Base-by-base conservation (phyloP, 1,139 yeast genomes). In the Suhomyces kunorum region DNA sequence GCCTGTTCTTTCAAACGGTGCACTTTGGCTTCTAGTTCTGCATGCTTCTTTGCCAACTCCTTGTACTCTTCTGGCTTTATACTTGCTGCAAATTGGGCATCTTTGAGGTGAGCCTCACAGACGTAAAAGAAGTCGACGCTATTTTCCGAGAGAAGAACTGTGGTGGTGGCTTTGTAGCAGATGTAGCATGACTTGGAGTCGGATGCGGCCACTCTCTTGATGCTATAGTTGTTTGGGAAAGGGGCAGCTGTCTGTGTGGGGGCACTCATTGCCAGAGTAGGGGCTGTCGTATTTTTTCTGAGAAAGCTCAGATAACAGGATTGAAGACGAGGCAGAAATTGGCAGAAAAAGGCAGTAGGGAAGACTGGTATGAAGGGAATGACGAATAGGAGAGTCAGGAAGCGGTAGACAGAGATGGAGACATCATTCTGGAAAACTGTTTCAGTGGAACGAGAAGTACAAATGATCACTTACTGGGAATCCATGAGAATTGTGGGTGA, bases 51-150 rank as follows among this genome's bases (percentile, higher is more conserved):
- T 19, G 68, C 54, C 5, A 81, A 71, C 4, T 63, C 67, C 5
- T 63, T 55, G 46, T 79, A 82, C 8, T 69, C 80, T 1, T 70
- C 65, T 8, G 73, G 74, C 27, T 68, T 64, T 2, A 74, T 52
- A 0, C 86, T 80, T 2, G 62, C 59, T 3, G 86, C 88, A 60
- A 85, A 85, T n/a, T 73, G 68, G 1, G 70, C 59, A 53, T 86
- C 94, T 13, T 59, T 61, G 34, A 86, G 59, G 60, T 86, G 95
- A n/a, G 68, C 51, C 18, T 72, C 76, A 56, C 95, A 87, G 1
- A 78, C 69, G 55, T 83, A 85, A 56, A 87, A 82, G 68, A 81
- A 84, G 56, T 85, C 92, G 3, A 69, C 64, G 51, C 72, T 61
- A 42, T 64, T 66, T 2, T 61, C 62, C 2, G 81, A 68, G n/a